Base-by-base conservation (phyloP, 352 stramenopile genomes). In the Saprolegnia parasitica region DNA sequence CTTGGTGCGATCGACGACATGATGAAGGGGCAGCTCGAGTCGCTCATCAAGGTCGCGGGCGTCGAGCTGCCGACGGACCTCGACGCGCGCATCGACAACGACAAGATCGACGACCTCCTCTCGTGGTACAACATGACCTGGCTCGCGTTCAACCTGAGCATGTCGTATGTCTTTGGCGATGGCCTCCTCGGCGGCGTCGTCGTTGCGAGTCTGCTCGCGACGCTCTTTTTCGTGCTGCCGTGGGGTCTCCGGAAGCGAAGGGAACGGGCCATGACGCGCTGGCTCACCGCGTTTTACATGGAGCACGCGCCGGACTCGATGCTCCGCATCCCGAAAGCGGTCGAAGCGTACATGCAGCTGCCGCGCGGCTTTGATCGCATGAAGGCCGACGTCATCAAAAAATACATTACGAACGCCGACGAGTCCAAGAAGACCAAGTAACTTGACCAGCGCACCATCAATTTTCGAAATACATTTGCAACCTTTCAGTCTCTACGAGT, bases 41-140 rank as follows among this genome's bases (percentile, higher is more conserved):
- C 63, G 18, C 29, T 70, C 18, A 29, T 70, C 26, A 70, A 70
- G 42, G 24, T 52, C n/a, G 55, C 63, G 13, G 63, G 63, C 24
- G 21, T 52, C 9, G 24, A 57, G 9, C 21, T 70, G 21, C 63
- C 63, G 0, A 63, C n/a, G 0, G 63, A 70, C 21, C 39, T 70
- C n/a, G 63, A 70, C n/a, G 18, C 63, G n/a, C 47, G 52, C 13
- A n/a, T 70, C 26, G 42, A 46, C 54, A 13, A 45, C 13, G 63
- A 62, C n/a, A 47, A 57, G 42, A 61, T 70, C 46, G 29, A 70
- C 20, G 35, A 20, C 1, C 15, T 70, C 6, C 26, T 70, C 21
- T 24, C 63, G 54, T 70, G 63, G 63, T 62, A 70, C 54, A 70
- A 70, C 26, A 70, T 70, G 63, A 23, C 46, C 11, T 70, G 63